Evolutionary conservation across 805 yeast species (phyloP), one percentile per base, ranked within the genome.

Genomic region (Candida sakaeoensis): DNA sequence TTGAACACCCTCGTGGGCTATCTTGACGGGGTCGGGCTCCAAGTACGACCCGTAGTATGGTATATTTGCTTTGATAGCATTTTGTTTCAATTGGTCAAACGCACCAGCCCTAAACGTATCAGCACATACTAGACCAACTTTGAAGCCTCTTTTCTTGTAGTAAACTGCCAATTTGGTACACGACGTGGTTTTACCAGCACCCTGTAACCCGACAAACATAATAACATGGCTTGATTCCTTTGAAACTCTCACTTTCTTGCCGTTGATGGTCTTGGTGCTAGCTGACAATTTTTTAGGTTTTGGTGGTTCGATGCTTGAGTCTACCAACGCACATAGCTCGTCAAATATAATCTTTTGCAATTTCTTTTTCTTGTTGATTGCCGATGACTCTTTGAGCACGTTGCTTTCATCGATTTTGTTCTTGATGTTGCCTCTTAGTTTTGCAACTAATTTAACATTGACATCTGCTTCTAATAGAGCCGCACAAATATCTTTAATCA

Each of bases 101-200:
- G 99, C 99, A 74, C 99, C 99, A 26, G 99, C 99, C 74, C 99
- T 82, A 74, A 91, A 93, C 22, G 99, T 93, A 70, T 93, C 99
- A 2, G 99, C 99, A 77, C 99, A 93, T 18, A 93, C 98, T 57
- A 93, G 71, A 39, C 98, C 98, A 34, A 88, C 95, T 59, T 89
- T 90, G 65, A 82, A 88, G 2, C 97, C 97, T 55, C 97, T 74
- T 56, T 90, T 79, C 55, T 89, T 91, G 60, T 93, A 93, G 59
- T 86, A 90, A 2, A 88, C 95, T 0, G 99, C 99, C 52, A 91
- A 71, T 54, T 93, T 93, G 1, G 99, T 93, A 79, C 97, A 90
- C 2, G 96, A 82, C 0, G 99, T 93, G 23, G 99, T 93, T 61
- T 93, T 93, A 75, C 99, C 99, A 9, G 98, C 93, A 69, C 99